Evolutionary conservation across 75 land plant species (phyloP), one percentile per base, ranked within the genome.

Genomic region (Picea sitchensis): DNA sequence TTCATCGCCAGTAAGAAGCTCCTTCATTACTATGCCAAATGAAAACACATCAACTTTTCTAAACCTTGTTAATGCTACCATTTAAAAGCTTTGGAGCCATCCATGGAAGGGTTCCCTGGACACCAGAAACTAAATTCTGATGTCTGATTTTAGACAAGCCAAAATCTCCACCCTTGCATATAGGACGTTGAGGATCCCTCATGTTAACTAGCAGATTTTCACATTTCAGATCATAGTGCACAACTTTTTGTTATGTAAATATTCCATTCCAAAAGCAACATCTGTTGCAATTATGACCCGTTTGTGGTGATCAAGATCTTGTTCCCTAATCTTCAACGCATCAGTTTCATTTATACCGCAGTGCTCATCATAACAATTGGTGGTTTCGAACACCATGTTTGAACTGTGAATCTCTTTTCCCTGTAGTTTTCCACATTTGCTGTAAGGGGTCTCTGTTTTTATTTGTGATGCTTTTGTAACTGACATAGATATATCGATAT

Each of bases 131-230:
- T 86, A 95, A 81, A 14, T 96, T 95, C 71, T 90, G 95, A 51
- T 88, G 78, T 80, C 92, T 93, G 12, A 95, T 93, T 74, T 92
- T 95, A n/a, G 98, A 95, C 57, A 95, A 62, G 51, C 98, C 98
- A 84, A 95, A 90, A 87, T 95, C 98, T 34, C 90, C 94, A 76
- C 89, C 95, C 95, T 93, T 93, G 83, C 95, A 93, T 44, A 93
- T 89, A 17, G 95, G 95, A 30, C 95, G 79, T 38, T 76, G 75
- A 23, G 86, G 84, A 84, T 93, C 95, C 73, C 84, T 91, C 84
- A 93, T 58, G 78, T 93, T 93, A 41, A 93, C n/a, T n/a, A n/a
- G n/a, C 81, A 93, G 78, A 64, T 93, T 93, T 78, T 93, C 93
- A 78, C 91, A 93, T 75, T 93, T 93, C 77, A 93, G 77, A 79